Conservation (phyloP, 805 yeast genomes). For the Candida broadrunensis region DNA sequence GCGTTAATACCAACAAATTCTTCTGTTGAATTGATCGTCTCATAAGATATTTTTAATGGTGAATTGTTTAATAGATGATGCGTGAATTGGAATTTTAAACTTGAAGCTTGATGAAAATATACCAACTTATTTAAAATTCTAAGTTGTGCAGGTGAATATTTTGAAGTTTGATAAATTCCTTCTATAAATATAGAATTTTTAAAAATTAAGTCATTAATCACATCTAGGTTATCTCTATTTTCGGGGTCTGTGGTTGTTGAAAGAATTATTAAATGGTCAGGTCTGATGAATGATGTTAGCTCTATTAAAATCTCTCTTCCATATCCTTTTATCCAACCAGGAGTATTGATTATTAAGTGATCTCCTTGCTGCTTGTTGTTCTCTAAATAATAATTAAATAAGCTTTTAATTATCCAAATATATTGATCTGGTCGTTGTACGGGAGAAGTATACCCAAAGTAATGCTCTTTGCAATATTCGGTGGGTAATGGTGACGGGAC, state of each 20-base stretch:
- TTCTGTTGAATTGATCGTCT: slow-evolving; percentile 7
- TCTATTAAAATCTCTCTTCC: slow-evolving; percentile 65
- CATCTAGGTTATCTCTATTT: slow-evolving; percentile 24
- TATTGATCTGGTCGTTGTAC: slow-evolving; percentile 63
- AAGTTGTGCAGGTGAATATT: slow-evolving; percentile 50
- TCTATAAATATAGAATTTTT: slow-evolving; percentile 23
- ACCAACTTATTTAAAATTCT: slow-evolving; percentile 49
- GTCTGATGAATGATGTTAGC: slow-evolving; percentile 43
- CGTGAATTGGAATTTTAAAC: slow-evolving; percentile 16
- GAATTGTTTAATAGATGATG: slow-evolving; percentile 19
- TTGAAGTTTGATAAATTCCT: slow-evolving; percentile 30
- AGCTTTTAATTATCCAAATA: slow-evolving; percentile 34
- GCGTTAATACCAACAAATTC: slow-evolving; percentile 21
- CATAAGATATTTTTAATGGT: slow-evolving; percentile 27
- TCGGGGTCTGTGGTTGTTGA: slow-evolving; percentile 18
- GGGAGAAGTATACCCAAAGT: slow-evolving; percentile 68
- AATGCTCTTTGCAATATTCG: slow-evolving; percentile 22
- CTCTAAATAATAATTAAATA: slow-evolving; percentile 31
- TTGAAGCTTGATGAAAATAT: slow-evolving; percentile 47
- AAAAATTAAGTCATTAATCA: slow-evolving; percentile 22
- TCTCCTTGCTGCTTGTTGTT: slow-evolving; percentile 17
- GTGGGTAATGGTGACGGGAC: slow-evolving; percentile 15
- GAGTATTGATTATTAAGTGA: slow-evolving; percentile 66
- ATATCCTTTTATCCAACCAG: slow-evolving; percentile 90
- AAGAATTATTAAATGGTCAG: slow-evolving; percentile 58